Evolutionary conservation across 139 green algal genomes (phyloP).

Genomic region (Chlamydomonas asymmetrica): DNA sequence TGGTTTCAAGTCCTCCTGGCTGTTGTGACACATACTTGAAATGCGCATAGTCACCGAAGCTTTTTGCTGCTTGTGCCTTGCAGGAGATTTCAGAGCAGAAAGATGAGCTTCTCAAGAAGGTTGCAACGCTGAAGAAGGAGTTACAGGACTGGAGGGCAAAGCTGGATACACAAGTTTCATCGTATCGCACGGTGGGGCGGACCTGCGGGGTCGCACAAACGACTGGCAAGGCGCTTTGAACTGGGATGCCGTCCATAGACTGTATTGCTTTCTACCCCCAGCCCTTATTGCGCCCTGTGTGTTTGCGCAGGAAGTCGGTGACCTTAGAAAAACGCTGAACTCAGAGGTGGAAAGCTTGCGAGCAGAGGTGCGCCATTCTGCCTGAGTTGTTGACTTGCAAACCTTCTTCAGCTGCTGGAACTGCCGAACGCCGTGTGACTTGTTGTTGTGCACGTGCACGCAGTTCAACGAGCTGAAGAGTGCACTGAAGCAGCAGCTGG

Average conservation of each 20-base stretch:
- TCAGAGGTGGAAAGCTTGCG: conserved; percentile 58
- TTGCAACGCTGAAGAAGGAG: conserved; percentile 64
- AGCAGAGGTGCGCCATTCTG: too few relatives aligned
- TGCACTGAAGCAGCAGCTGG: conserved; percentile 48
- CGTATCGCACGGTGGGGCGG: conserved; percentile 53
- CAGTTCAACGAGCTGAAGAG: conserved; percentile 55
- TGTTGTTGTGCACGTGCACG: too few relatives aligned
- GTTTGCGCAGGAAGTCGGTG: conserved; percentile 51
- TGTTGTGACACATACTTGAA: not conserved
- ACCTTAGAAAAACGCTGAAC: conserved; percentile 57
- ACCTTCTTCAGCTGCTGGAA: too few relatives aligned
- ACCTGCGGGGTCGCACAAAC: too few relatives aligned
- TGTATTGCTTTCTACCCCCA: not conserved
- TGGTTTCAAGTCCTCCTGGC: not conserved
- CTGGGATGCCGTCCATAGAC: too few relatives aligned
- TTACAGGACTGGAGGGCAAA: conserved; percentile 66
- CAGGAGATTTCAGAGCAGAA: conserved; percentile 60
- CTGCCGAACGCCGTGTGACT: too few relatives aligned
- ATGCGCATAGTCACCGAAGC: not conserved
- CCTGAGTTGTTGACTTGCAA: not conserved
- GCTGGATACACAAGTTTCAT: conserved; percentile 64
- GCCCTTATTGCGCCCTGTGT: too few relatives aligned
- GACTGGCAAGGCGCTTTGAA: not conserved
- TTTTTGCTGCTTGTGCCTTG: not conserved
- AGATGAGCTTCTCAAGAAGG: conserved; percentile 62